Percentiles rank a stretch among this genome's conserved stretches.
These are phyloP conservation scores for Raffaelea albimanens DNA, from an alignment of 2,329 filamentous ascomycete genomes.

Conservation along the genomic window DNA sequence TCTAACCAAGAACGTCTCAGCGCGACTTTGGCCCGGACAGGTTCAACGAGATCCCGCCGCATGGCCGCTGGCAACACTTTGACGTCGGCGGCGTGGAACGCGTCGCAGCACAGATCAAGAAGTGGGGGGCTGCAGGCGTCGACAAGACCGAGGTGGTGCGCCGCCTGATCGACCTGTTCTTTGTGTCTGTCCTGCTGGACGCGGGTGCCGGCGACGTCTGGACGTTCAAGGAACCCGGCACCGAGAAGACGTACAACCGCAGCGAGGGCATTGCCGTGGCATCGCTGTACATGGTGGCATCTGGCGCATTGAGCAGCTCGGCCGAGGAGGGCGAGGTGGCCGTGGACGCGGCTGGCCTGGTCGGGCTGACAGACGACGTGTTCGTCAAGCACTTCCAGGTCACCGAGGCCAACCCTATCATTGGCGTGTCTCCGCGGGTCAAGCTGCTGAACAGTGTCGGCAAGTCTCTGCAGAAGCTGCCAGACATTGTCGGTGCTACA, in stretches of 20 bases:
- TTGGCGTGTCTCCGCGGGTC: constrained; percentile 4
- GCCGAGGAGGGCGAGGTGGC: constrained; percentile 10
- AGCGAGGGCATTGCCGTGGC: constrained; percentile 44
- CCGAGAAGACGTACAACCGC: constrained; percentile 24
- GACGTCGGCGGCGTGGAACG: constrained; percentile 45
- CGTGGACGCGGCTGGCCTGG: constrained; percentile 28
- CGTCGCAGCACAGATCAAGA: constrained; percentile 31
- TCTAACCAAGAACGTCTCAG: no score
- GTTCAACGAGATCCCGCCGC: constrained; percentile 39
- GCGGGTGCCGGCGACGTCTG: constrained; percentile 42
- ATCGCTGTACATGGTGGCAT: constrained; percentile 37
- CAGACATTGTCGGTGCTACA: not conserved
- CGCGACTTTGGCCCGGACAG: constrained; percentile 40
- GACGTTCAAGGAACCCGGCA: constrained; percentile 31
- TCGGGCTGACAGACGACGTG: constrained; percentile 16
- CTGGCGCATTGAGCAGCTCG: constrained; percentile 25
- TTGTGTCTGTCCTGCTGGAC: constrained; percentile 50
- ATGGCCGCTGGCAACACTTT: constrained; percentile 55
- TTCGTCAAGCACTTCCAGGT: constrained; percentile 31
- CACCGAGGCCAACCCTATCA: constrained; percentile 1
- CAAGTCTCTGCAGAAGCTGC: not conserved
- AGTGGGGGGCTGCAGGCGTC: constrained; percentile 22
- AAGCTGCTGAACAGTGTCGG: constrained; percentile 7
- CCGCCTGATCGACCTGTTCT: constrained; percentile 50
- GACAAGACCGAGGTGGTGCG: constrained; percentile 39